phyloP scores from a whole-genome alignment of 805 yeast species.

The Wickerhamiella musiphila region DNA sequence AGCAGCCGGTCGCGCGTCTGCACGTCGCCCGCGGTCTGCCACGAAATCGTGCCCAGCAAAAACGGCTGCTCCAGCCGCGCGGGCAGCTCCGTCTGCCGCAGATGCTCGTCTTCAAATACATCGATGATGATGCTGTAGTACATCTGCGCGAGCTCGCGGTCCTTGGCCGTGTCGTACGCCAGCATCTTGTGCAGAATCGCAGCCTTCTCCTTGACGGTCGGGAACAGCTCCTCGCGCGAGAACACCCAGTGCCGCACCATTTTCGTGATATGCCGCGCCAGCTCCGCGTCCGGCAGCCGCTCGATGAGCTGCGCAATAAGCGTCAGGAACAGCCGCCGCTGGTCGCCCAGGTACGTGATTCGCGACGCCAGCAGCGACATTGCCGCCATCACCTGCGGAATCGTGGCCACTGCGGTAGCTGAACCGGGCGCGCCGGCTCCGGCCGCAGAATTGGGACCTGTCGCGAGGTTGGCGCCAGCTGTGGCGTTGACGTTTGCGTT shows the following conservation, averaged over 20 bases:
- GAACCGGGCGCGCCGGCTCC: not conserved
- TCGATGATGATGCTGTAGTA: conserved; percentile 78
- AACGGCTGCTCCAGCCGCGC: conserved; percentile 95
- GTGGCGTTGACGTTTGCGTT: conserved; percentile 12
- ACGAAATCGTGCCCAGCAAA: conserved; percentile 72
- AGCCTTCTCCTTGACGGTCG: conserved; percentile 90
- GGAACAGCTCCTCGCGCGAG: conserved; percentile 64
- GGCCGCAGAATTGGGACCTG: conserved; percentile 19
- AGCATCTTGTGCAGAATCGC: conserved; percentile 87
- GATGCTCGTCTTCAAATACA: conserved; percentile 62
- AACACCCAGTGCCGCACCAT: conserved; percentile 86
- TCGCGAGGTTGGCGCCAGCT: conserved; percentile 8
- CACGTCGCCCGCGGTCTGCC: conserved; percentile 33
- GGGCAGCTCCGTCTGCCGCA: conserved; percentile 73
- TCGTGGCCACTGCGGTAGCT: conserved; percentile 2
- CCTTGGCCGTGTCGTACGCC: conserved; percentile 79
- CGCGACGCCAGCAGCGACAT: conserved; percentile 63
- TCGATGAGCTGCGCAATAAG: conserved; percentile 81
- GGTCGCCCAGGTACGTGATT: conserved; percentile 79
- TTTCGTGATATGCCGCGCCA: conserved; percentile 54
- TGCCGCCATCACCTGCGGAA: conserved; percentile 45
- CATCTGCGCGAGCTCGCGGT: conserved; percentile 46
- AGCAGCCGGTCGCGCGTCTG: conserved; percentile 59
- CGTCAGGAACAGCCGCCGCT: conserved; percentile 73
- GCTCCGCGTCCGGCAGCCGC: conserved; percentile 59